phyloP scores from a whole-genome alignment of 768 basidiomycete genomes.

The Pleurotus tuber-regium region DNA sequence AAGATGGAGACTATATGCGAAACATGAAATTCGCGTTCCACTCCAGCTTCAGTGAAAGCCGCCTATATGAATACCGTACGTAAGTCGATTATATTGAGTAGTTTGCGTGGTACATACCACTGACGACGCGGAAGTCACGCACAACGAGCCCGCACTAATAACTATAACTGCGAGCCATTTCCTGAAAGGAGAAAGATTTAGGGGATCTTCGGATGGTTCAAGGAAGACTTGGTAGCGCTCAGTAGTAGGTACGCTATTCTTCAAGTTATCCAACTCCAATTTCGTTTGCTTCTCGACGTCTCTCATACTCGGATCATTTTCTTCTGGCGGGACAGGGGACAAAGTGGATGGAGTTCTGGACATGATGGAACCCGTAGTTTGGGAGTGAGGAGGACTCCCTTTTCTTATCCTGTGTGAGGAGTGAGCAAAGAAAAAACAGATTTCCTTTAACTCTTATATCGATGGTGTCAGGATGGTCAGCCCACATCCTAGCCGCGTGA shows the following conservation, averaged over 20 bases:
- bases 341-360: too few relatives aligned
- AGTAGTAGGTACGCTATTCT: background rate
- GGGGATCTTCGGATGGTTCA: constrained; percentile 4
- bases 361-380: too few relatives aligned
- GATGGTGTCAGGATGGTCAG: too few relatives aligned
- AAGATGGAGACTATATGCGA: constrained; percentile 3
- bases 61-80: background rate
- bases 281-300: background rate
- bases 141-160: constrained; percentile 5
- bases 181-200: background rate
- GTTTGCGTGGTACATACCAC: background rate
- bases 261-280: background rate
- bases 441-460: too few relatives aligned
- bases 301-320: background rate
- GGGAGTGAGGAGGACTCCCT: too few relatives aligned
- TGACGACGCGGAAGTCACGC: constrained; percentile 4
- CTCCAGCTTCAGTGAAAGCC: constrained; percentile 1
- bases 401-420: too few relatives aligned
- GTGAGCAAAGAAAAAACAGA: too few relatives aligned
- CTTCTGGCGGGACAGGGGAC: background rate
- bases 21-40: constrained; percentile 4
- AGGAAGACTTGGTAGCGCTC: background rate
- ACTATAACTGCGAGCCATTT: constrained; percentile 8
- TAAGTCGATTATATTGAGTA: too few relatives aligned
- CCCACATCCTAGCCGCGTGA: too few relatives aligned